Base-by-base conservation (phyloP, 2,329 filamentous ascomycete genomes). In the Diatrype stigma region DNA sequence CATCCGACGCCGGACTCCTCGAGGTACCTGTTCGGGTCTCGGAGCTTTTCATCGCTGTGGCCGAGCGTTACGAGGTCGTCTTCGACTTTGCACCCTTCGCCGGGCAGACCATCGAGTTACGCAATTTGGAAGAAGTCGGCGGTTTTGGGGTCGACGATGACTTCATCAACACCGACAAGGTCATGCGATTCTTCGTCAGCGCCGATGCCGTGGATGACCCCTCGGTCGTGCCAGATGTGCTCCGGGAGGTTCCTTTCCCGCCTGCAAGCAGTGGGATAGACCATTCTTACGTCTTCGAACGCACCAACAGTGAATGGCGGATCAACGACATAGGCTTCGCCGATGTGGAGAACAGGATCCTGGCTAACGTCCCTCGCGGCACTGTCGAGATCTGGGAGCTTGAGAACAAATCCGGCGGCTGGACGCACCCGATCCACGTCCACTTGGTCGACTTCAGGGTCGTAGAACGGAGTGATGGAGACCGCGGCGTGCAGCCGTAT, bases 381-480 rank as follows among this genome's bases (percentile, higher is more conserved):
- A 71, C 70, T 4, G 69, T 74, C 6, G 72, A 80, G 63, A 67
- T 74, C 46, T 80, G 75, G 75, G 69, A 74, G 60, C 65, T 80
- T 6, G 67, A 71, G 52, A 81, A 84, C 61, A 68, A 65, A 23
- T 70, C 70, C 14, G 78, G 75, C 16, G 74, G 72, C 23, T 78
- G 76, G 63, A 72, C 73, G 2, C 80, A 83, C 56, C 80, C 79
- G 1, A 67, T 77, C 30, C 81, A 84, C 62, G 74, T 84, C 45
- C 81, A 84, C 59, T 70, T 84, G 1, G 74, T 85, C 45, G 80
- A 83, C 58, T 79, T 84, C 63, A 73, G 77, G 50, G 69, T 84
- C 34, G 57, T 82, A 21, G 70, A 67, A 7, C 75, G 80, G 17
- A 72, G 61, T 0, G 75, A 76, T 3, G 73, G 72, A 10, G 44